Base-by-base conservation (phyloP, 371 early-diverging fungal species). In the Circinella minor region DNA sequence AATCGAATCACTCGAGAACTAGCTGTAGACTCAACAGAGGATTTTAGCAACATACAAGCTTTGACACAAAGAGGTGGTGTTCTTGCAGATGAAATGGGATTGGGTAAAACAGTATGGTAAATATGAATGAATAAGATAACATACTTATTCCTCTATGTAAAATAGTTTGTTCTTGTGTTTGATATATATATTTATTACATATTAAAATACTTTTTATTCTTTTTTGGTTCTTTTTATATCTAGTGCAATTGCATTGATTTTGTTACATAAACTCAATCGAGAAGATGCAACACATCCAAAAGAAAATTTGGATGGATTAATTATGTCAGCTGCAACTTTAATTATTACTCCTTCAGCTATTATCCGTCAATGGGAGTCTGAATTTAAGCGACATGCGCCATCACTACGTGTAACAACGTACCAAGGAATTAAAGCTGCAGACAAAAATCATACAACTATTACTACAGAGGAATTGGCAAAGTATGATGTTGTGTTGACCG, bases 71-170 rank as follows among this genome's bases (percentile, higher is more conserved):
- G 70, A 11, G 84, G 84, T 3, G 91, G 95, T 4, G 80, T 81
- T 4, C 61, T 85, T 5, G 81, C 83, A 1, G 84, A 86, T 49
- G 86, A 87, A 63, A 87, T 87, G 92, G 85, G 83, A 5, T 75
- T 92, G 7, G 91, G 91, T 37, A 92, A 94, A 82, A 95, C 95
- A 1, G 81, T 95, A 27, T 71, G 76, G 76, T 75, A 67, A 38
- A 59, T 11, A 47, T 55, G 17, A 55, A 27, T 27, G 27, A 27
- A 27, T 27, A 27, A 27, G 1, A 27, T 27, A 27, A 27, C 27
- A 2, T 27, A 27, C 27, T 27, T 27, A 27, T 27, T 27, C 27
- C 27, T 27, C 27, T 27, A 27, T 27, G 27, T 27, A 27, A 27
- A 27, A 27, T 27, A 27, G 0, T 27, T 27, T 27, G 27, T 57